These are phyloP conservation scores for Fraxinus xanthoxyloides DNA, from an alignment of 305 asterid genomes.

Conservation along the genomic window DNA sequence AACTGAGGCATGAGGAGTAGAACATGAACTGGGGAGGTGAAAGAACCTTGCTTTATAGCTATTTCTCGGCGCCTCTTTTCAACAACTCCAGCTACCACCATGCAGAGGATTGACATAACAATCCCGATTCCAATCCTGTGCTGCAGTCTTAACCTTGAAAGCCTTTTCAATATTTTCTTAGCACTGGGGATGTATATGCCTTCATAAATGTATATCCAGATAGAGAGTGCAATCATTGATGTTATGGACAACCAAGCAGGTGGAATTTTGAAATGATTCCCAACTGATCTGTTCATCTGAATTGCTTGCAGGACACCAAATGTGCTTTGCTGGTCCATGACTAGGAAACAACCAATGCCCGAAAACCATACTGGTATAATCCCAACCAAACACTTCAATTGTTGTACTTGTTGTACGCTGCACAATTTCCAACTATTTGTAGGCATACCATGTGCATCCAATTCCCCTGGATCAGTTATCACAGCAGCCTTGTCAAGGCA, in stretches of 20 bases:
- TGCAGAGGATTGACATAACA: conserved; percentile 54
- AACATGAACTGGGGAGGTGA: conserved; percentile 50
- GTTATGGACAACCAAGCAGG: conserved; percentile 79
- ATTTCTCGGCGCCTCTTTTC: conserved; percentile 45
- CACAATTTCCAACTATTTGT: conserved; percentile 52
- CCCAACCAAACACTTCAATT: conserved; percentile 49
- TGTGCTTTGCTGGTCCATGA: conserved; percentile 68
- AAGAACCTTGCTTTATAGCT: conserved; percentile 35
- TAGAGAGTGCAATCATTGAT: conserved; percentile 66
- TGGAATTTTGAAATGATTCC: conserved; percentile 51
- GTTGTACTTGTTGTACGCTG: conserved; percentile 54
- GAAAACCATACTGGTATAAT: conserved; percentile 68
- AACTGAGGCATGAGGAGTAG: conserved; percentile 57
- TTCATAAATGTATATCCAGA: conserved; percentile 70
- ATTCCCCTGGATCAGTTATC: conserved; percentile 35
- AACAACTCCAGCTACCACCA: conserved; percentile 54
- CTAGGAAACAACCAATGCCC: conserved; percentile 60
- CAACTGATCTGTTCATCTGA: conserved; percentile 50
- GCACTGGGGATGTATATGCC: conserved; percentile 39
- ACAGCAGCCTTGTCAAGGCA: conserved; percentile 62
- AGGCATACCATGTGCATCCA: conserved; percentile 38
- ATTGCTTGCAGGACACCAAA: conserved; percentile 71
- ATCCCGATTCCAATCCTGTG: conserved; percentile 54
- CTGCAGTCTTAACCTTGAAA: conserved; percentile 37
- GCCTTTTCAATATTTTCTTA: conserved; percentile 33